These are phyloP conservation scores for Chlamydomonas incerta DNA, from an alignment of 139 green algal species.

Conservation along the genomic window DNA sequence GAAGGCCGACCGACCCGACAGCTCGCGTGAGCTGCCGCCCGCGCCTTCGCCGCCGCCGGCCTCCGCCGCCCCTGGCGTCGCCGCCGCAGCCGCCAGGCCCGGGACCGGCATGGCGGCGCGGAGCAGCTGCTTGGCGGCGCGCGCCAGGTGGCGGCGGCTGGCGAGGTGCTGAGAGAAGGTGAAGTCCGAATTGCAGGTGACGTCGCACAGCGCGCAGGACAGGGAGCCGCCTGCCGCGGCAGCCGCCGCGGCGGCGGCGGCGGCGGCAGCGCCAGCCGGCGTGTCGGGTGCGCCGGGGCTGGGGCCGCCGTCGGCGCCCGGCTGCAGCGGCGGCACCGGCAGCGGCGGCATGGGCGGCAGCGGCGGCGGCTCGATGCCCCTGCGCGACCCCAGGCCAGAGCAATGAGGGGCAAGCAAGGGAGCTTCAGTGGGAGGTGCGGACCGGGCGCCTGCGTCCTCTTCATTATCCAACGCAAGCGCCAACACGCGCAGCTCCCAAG, in stretches of 20 bases:
- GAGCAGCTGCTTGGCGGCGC: conserved; percentile 21
- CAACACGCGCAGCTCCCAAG: too few species aligned
- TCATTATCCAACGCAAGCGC: too few species aligned
- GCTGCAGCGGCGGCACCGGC: not conserved
- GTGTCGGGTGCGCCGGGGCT: not conserved
- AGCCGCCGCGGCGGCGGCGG: too few species aligned
- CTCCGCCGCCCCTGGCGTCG: not conserved
- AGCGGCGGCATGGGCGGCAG: not conserved
- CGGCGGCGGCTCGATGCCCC: not conserved
- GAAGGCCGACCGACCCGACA: too few species aligned
- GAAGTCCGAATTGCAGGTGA: conserved; percentile 39
- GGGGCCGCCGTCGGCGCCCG: not conserved
- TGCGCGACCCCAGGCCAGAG: not conserved
- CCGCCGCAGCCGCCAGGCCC: too few species aligned
- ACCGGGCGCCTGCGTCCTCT: too few species aligned
- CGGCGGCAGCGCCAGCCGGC: not conserved
- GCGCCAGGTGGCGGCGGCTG: conserved; percentile 43
- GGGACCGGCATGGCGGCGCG: not conserved
- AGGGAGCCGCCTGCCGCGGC: not conserved
- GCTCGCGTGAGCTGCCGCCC: too few species aligned
- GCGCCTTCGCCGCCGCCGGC: not conserved
- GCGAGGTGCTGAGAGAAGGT: conserved; percentile 56
- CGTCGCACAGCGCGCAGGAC: conserved; percentile 16
- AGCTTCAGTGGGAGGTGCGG: too few species aligned
- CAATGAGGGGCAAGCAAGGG: not conserved